A percentile compares a stretch with the other conserved stretches of the same genome.
These are phyloP conservation scores for Saitozyma sp. DNA, from an alignment of 768 basidiomycete genomes.

Conservation along the genomic window DNA sequence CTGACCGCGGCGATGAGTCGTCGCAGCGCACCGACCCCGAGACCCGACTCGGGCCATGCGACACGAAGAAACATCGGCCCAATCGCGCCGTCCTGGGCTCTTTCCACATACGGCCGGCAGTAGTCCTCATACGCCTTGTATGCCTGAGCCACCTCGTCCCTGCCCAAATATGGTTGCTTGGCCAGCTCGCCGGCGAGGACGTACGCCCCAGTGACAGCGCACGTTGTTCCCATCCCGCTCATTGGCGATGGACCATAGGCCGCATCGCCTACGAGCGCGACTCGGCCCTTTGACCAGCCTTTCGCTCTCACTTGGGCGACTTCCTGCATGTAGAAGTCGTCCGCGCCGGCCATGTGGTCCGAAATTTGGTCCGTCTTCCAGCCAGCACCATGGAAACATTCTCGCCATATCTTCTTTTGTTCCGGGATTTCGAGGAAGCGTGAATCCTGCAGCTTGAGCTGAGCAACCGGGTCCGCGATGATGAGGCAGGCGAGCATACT, in stretches of 20 bases:
- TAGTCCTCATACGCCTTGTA: no score
- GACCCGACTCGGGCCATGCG: no score
- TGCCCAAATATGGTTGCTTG: constrained; percentile 9
- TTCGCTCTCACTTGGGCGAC: constrained; percentile 23
- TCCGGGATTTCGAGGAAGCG: no score
- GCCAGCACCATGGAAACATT: constrained; percentile 17
- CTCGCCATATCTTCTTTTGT: constrained; percentile 9
- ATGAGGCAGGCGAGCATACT: no score
- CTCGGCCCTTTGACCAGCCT: constrained; percentile 18
- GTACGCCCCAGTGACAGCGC: constrained; percentile 34
- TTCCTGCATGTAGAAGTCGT: constrained; percentile 37
- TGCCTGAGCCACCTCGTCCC: no score
- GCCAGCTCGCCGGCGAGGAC: constrained; percentile 37
- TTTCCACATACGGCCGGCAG: no score
- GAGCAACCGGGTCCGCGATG: no score
- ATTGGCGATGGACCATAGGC: constrained; percentile 32
- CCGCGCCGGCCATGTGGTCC: constrained; percentile 18
- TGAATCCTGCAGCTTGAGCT: no score
- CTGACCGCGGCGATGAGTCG: no score
- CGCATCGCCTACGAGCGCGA: constrained; percentile 38
- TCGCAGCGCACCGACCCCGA: no score
- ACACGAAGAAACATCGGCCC: no score
- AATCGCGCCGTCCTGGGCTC: no score
- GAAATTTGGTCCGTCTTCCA: constrained; percentile 31
- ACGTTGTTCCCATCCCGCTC: constrained; percentile 36